Evolutionary conservation across 2,329 filamentous ascomycete genomes (phyloP).

Genomic region (Penicillium sp.): DNA sequence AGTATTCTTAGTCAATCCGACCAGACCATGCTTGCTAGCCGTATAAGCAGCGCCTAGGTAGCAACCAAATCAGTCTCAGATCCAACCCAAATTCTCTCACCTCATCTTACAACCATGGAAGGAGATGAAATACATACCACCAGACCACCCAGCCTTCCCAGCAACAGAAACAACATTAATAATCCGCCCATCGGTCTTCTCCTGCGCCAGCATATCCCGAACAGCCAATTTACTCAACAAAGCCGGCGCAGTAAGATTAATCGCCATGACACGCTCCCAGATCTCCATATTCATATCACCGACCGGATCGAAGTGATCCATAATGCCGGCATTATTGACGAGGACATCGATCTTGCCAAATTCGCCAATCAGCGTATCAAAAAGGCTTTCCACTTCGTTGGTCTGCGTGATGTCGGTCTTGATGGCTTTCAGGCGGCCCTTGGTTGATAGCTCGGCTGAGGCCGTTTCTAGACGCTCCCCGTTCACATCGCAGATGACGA

Average conservation of each 20-base stretch:
- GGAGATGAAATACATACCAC: constrained; percentile 30
- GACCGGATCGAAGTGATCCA: constrained; percentile 55
- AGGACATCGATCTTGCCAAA: constrained; percentile 56
- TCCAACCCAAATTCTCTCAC: no score
- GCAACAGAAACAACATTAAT: constrained; percentile 53
- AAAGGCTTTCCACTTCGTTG: constrained; percentile 36
- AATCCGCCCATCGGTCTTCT: constrained; percentile 45
- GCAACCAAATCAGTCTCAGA: not conserved
- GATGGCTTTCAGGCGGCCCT: constrained; percentile 27
- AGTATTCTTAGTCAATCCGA: constrained; percentile 57
- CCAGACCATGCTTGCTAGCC: constrained; percentile 52
- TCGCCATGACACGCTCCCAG: constrained; percentile 54
- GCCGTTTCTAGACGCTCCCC: constrained; percentile 23
- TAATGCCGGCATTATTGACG: constrained; percentile 57
- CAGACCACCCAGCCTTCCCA: constrained; percentile 42
- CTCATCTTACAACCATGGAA: no score
- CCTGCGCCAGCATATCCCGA: constrained; percentile 43
- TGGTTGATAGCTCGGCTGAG: constrained; percentile 23
- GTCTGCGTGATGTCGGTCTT: constrained; percentile 40
- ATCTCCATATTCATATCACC: constrained; percentile 45
- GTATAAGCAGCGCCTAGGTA: constrained; percentile 51
- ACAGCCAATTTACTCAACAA: constrained; percentile 52
- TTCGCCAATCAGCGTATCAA: constrained; percentile 28
- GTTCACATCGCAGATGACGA: constrained; percentile 40
- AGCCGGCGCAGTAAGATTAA: constrained; percentile 57